Evolutionary conservation across 306 rosid genomes (phyloP), one percentile per base, ranked within the genome.

Genomic region (Quercus variabilis): DNA sequence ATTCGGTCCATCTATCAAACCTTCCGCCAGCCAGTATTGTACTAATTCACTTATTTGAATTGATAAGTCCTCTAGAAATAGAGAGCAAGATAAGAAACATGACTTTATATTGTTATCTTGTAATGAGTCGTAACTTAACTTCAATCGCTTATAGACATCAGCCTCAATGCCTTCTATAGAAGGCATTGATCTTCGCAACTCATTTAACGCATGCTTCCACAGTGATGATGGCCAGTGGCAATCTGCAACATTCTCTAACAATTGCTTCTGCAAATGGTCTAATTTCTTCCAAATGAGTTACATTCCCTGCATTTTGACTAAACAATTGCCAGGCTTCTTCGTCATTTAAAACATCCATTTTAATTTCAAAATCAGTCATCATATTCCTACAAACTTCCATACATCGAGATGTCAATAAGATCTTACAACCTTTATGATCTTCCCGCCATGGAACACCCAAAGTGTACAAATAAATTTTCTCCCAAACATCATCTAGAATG

Each of bases 31-130:
- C 83, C 74, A 79, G 1, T 46, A 67, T 12, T 28, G 33, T 64
- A 64, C 58, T 33, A 79, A 74, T 63, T 79, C 83, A 14, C 68
- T 17, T 73, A 60, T 41, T 21, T 38, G 15, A 56, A 79, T 73
- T 20, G 28, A 33, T 21, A 9, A 62, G 75, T 73, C 74, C 64
- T 79, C 74, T 5, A 78, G 78, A 60, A 58, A 79, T 64, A 71
- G 3, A 11, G 78, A 79, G 55, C 82, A 79, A 72, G 14, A 79
- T 28, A 73, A 23, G 82, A 79, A 79, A 58, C 82, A 79, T 19
- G 26, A 20, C 26, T 73, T 46, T 3, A 30, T 18, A 9, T 60
- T 73, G 55, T 79, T 62, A 72, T 65, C 67, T 41, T 41, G 49
- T 49, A 79, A 52, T 13, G 82, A 73, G 41, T 62, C 54, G n/a